phyloP scores from a whole-genome alignment of 345 rosid genomes.

The Eucalyptus tenuipes region DNA sequence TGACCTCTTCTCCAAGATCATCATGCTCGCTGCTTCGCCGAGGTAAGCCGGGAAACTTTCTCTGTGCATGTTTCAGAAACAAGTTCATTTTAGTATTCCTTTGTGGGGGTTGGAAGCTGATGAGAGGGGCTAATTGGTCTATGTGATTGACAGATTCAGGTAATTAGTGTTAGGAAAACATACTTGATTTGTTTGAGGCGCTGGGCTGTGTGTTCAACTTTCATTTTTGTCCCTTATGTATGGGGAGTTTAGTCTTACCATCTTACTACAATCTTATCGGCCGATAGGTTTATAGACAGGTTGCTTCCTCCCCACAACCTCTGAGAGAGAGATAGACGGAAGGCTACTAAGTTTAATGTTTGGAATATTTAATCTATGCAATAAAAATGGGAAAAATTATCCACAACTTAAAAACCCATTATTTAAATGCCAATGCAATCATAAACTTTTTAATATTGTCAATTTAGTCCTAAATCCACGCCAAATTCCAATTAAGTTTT shows the following conservation, averaged over 20 bases:
- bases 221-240: not conserved
- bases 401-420: not conserved
- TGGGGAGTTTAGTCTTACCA: not conserved
- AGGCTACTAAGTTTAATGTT: not conserved
- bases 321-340: not conserved
- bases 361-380: not conserved
- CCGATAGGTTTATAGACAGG: not conserved
- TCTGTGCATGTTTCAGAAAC: not conserved
- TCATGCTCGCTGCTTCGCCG: slow-evolving; percentile 58
- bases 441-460: not conserved
- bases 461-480: not conserved
- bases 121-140: not conserved
- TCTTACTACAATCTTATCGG: not conserved
- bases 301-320: not conserved
- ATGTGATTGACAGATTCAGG: not conserved
- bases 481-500: not conserved
- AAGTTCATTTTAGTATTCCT: not conserved
- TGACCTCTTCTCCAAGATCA: slow-evolving; percentile 55
- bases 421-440: not conserved
- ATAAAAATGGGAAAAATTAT: not conserved
- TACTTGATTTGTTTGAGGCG: not conserved
- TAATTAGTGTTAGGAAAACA: not conserved
- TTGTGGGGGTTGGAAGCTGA: not conserved
- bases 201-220: not conserved
- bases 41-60: slow-evolving; percentile 16